Evolutionary conservation across 805 yeast species (phyloP).

Genomic region (Kuraishia ogatae): DNA sequence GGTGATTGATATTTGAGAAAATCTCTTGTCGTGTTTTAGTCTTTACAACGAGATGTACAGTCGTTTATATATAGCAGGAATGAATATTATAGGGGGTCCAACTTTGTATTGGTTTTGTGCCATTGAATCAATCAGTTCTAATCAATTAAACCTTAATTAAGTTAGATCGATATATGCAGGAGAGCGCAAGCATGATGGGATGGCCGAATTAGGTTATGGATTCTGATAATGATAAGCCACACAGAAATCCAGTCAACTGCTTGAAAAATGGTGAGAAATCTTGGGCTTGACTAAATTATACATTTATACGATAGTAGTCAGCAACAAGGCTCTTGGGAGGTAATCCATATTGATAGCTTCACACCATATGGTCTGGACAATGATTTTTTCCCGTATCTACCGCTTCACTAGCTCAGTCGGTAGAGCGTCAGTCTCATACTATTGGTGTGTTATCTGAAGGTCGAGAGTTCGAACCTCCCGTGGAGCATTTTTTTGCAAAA

Average conservation of each 20-base stretch:
- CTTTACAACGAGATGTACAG: too few relatives aligned
- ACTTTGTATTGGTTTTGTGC: not conserved
- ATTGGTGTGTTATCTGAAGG: conserved; percentile 10
- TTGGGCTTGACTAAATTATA: too few relatives aligned
- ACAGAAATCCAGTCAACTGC: too few relatives aligned
- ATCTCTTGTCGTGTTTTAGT: too few relatives aligned
- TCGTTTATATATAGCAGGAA: too few relatives aligned
- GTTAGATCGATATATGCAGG: not conserved
- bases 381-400: not conserved
- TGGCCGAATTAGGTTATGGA: not conserved
- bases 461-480: conserved; percentile 13
- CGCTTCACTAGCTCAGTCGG: conserved; percentile 12
- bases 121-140: not conserved
- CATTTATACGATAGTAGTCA: too few relatives aligned
- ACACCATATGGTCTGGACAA: not conserved
- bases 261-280: too few relatives aligned
- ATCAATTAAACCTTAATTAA: not conserved
- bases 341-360: too few relatives aligned
- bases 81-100: too few relatives aligned
- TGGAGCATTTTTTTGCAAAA: conserved; percentile 6
- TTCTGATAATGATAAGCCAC: not conserved
- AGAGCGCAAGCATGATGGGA: not conserved
- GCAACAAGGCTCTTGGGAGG: too few relatives aligned
- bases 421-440: conserved; percentile 13
- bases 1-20: too few relatives aligned